These are phyloP conservation scores for Pseudocercospora crystallina DNA, from an alignment of 2,329 filamentous ascomycete genomes.

Conservation along the genomic window DNA sequence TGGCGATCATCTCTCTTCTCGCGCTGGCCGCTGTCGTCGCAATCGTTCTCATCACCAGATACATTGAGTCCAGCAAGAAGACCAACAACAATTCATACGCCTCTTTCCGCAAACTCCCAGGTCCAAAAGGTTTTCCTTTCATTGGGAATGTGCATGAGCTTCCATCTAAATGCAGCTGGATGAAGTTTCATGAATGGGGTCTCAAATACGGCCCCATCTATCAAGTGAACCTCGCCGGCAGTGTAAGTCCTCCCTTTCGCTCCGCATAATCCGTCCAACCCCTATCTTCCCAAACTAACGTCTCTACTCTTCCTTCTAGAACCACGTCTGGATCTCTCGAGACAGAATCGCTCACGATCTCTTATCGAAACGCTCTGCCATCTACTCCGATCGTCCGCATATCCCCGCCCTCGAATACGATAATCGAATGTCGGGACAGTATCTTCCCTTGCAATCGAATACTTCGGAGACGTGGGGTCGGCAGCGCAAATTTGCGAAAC, in stretches of 20 bases:
- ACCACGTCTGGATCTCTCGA: conserved; percentile 48
- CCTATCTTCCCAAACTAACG: too few relatives aligned
- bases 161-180: conserved; percentile 11
- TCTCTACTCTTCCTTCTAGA: too few relatives aligned
- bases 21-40: conserved; percentile 30
- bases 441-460: conserved; percentile 45
- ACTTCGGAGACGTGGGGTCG: conserved; percentile 40
- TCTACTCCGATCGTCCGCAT: conserved; percentile 49
- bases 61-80: conserved; percentile 10
- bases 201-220: conserved; percentile 39
- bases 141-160: conserved; percentile 13
- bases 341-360: conserved; percentile 46
- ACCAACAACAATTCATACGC: not conserved
- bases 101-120: conserved; percentile 19
- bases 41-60: conserved; percentile 25
- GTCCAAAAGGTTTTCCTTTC: conserved; percentile 35
- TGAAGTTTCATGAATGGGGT: conserved; percentile 12
- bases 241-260: too few relatives aligned
- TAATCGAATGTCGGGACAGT: conserved; percentile 47
- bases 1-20: conserved; percentile 23
- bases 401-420: conserved; percentile 46
- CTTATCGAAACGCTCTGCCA: conserved; percentile 44
- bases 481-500: conserved; percentile 47
- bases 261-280: too few relatives aligned
- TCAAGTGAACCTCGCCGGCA: conserved; percentile 45